These are phyloP conservation scores for Erysimum cheiri DNA, from an alignment of 441 rosid genomes.

Conservation along the genomic window DNA sequence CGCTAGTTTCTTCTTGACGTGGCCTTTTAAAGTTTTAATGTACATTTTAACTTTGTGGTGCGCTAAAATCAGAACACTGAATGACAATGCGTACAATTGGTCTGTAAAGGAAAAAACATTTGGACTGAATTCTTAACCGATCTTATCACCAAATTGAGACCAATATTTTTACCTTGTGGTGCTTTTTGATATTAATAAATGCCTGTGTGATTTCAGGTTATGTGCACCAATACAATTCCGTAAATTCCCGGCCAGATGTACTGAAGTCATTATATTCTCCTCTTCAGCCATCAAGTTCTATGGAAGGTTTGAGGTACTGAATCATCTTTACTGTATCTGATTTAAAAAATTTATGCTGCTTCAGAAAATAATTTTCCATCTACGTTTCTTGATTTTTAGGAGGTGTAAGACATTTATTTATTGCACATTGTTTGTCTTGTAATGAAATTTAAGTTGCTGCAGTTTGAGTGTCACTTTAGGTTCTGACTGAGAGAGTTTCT, in stretches of 20 bases:
- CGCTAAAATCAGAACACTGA: not conserved
- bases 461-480: constrained; percentile 8
- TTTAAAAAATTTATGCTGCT: not conserved
- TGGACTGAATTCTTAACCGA: not conserved
- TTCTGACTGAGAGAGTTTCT: too few species aligned
- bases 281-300: constrained; percentile 91
- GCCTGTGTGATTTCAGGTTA: constrained; percentile 66
- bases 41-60: constrained; percentile 15
- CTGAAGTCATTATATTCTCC: constrained; percentile 95
- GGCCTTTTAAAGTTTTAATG: not conserved
- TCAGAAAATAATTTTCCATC: not conserved
- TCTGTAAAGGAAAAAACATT: not conserved
- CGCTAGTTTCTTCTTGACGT: not conserved
- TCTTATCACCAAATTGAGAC: not conserved
- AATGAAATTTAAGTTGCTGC: not conserved
- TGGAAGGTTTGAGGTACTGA: constrained; percentile 88
- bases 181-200: not conserved
- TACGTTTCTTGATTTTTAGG: too few species aligned
- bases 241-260: constrained; percentile 94
- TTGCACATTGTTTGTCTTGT: constrained; percentile 1
- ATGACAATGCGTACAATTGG: not conserved
- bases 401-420: not conserved
- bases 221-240: constrained; percentile 81
- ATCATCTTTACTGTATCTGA: not conserved
- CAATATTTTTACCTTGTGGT: not conserved